A percentile compares a stretch with the other conserved stretches of the same genome.
Conservation (phyloP, 2,329 filamentous ascomycete species). For the Aspergillus aculeatus region DNA sequence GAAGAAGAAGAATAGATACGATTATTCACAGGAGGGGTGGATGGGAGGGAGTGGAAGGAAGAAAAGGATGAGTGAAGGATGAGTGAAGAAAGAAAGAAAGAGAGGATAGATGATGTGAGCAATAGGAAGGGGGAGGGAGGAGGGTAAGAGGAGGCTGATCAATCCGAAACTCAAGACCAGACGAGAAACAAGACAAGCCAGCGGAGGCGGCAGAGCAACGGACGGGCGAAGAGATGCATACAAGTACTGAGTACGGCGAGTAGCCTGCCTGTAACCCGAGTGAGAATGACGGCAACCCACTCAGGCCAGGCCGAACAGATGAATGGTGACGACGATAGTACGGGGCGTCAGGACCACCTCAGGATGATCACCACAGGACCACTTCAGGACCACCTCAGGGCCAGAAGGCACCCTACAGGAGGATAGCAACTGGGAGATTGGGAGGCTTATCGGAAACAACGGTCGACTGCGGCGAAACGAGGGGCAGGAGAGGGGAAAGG, state of each 20-base stretch:
- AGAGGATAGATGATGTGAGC: constrained; percentile 2
- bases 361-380: not conserved
- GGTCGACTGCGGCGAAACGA: constrained; percentile 24
- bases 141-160: constrained; percentile 13
- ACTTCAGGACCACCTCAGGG: not conserved
- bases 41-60: too few relatives aligned
- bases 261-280: not conserved
- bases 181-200: not conserved
- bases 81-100: not conserved
- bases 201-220: not conserved
- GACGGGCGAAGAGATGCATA: not conserved
- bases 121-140: constrained; percentile 12
- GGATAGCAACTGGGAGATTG: constrained; percentile 14
- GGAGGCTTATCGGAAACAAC: constrained; percentile 34
- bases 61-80: too few relatives aligned
- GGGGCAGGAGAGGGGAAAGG: constrained; percentile 15
- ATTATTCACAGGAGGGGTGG: not conserved
- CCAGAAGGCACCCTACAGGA: not conserved
- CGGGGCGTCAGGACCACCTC: constrained; percentile 8
- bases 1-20: not conserved
- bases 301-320: constrained; percentile 11
- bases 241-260: not conserved
- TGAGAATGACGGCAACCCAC: constrained; percentile 16
- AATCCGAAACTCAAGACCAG: constrained; percentile 2
- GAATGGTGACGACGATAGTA: constrained; percentile 20